A percentile compares a stretch with the other conserved stretches of the same genome.
Conservation (phyloP, 2,329 filamentous ascomycete genomes). For the Fusarium siculi region DNA sequence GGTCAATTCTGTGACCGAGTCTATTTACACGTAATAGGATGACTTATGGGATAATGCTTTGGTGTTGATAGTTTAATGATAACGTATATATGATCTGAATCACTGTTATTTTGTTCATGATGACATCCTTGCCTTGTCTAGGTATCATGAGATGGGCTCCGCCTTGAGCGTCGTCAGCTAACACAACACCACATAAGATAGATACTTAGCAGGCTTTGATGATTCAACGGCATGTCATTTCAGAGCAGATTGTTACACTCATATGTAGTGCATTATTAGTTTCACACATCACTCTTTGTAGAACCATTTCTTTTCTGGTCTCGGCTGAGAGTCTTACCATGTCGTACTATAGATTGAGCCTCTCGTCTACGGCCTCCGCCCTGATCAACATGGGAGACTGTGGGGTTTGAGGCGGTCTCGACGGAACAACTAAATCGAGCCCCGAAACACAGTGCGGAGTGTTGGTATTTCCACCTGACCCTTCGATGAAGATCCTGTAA, state of each 20-base stretch:
- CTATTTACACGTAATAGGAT: constrained; percentile 74
- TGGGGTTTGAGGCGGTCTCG: constrained; percentile 31
- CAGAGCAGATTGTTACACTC: constrained; percentile 6
- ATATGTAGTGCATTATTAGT: neutral
- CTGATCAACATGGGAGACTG: constrained; percentile 18
- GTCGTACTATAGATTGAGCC: constrained; percentile 32
- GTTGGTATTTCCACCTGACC: neutral
- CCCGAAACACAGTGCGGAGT: constrained; percentile 34
- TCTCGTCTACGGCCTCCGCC: constrained; percentile 17
- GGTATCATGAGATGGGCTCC: neutral
- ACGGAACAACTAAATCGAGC: constrained; percentile 36
- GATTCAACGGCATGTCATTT: neutral
- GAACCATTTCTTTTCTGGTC: neutral
- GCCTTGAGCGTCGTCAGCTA: constrained; percentile 16
- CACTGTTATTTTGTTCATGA: neutral
- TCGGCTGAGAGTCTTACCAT: constrained; percentile 9
- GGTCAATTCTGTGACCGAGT: constrained; percentile 88
- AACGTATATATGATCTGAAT: neutral
- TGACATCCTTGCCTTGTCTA: neutral
- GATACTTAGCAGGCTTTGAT: neutral
- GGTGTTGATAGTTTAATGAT: neutral
- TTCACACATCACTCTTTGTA: neutral
- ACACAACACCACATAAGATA: neutral
- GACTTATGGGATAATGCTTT: neutral
- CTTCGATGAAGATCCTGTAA: neutral